A percentile compares a stretch with the other conserved stretches of the same genome.
Evolutionary conservation across 106 monocot species (phyloP).

Genomic region (Dendrobium catenatum): DNA sequence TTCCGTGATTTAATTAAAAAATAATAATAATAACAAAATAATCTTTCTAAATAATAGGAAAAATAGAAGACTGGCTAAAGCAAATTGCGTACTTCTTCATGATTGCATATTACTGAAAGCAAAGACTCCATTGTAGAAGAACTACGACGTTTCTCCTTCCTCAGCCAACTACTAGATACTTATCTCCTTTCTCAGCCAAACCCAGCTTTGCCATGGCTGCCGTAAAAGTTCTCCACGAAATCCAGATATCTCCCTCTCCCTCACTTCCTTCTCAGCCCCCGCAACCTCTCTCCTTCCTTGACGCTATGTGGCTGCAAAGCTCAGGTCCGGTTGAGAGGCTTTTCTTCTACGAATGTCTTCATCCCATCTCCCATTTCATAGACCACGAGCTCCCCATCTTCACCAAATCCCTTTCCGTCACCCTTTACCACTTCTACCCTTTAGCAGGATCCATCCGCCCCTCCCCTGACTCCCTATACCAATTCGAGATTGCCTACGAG

Average conservation of each 20-base stretch:
- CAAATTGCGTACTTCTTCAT: too few species aligned
- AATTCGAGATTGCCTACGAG: slow-evolving; percentile 26
- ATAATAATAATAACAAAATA: too few species aligned
- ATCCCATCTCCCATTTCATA: slow-evolving; percentile 22
- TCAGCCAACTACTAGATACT: too few species aligned
- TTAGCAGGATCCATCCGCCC: slow-evolving; percentile 23
- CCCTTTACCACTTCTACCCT: slow-evolving; percentile 34
- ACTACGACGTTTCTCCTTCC: too few species aligned
- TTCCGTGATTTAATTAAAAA: too few species aligned
- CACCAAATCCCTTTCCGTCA: slow-evolving; percentile 37
- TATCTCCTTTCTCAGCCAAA: not conserved
- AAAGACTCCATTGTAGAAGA: too few species aligned
- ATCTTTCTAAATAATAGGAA: too few species aligned
- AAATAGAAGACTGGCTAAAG: too few species aligned
- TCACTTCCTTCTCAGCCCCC: slow-evolving; percentile 2
- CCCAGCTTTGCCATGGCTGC: not conserved
- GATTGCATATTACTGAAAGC: too few species aligned
- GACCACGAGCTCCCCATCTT: slow-evolving; percentile 22
- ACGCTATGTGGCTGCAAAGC: slow-evolving; percentile 15
- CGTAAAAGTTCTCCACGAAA: not conserved
- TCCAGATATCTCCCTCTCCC: not conserved
- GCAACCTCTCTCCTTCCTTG: slow-evolving; percentile 28
- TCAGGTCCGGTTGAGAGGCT: slow-evolving; percentile 31
- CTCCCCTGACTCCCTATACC: slow-evolving; percentile 1
- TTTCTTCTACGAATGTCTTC: slow-evolving; percentile 39